Evolutionary conservation across 2,329 filamentous ascomycete genomes (phyloP).

Genomic region (Talaromyces sp.): DNA sequence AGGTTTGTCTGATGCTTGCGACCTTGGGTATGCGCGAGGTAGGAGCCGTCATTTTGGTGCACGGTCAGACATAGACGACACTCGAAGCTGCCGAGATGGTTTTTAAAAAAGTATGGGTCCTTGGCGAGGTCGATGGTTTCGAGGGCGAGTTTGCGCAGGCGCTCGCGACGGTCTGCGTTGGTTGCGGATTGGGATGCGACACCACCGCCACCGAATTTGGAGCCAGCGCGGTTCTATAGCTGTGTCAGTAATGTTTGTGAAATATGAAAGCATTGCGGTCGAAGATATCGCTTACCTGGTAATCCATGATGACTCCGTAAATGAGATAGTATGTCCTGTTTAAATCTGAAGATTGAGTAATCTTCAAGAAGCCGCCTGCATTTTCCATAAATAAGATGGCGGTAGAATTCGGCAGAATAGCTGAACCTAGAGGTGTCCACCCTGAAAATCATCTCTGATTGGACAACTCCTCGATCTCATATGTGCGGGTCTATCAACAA

Average conservation of each 20-base stretch:
- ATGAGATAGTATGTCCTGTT: not conserved
- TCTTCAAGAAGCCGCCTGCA: not conserved
- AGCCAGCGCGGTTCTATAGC: slow-evolving; percentile 82
- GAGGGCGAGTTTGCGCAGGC: slow-evolving; percentile 94
- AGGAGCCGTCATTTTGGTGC: slow-evolving; percentile 98
- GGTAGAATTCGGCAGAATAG: slow-evolving; percentile 19
- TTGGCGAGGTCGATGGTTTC: slow-evolving; percentile 99
- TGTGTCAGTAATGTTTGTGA: slow-evolving; percentile 2
- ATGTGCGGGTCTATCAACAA: slow-evolving; percentile 4
- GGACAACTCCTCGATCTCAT: slow-evolving; percentile 2
- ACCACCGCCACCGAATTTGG: slow-evolving; percentile 96
- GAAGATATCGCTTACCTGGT: slow-evolving; percentile 42
- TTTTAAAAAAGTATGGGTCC: slow-evolving; percentile 99
- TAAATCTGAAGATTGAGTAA: not conserved
- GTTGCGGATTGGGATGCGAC: slow-evolving; percentile 90
- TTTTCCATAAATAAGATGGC: slow-evolving; percentile 8
- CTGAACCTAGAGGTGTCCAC: not conserved
- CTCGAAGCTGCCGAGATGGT: slow-evolving; percentile 97
- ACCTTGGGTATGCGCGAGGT: slow-evolving; percentile 96
- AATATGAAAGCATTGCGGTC: too few species aligned
- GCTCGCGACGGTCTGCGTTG: slow-evolving; percentile 95
- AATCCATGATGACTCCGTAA: slow-evolving; percentile 46
- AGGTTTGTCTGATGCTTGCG: slow-evolving; percentile 99
- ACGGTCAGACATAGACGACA: slow-evolving; percentile 95
- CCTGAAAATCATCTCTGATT: slow-evolving; percentile 10